Evolutionary conservation across 441 rosid species (phyloP), one percentile per base, ranked within the genome.

Genomic region (Mallotus japonicus): DNA sequence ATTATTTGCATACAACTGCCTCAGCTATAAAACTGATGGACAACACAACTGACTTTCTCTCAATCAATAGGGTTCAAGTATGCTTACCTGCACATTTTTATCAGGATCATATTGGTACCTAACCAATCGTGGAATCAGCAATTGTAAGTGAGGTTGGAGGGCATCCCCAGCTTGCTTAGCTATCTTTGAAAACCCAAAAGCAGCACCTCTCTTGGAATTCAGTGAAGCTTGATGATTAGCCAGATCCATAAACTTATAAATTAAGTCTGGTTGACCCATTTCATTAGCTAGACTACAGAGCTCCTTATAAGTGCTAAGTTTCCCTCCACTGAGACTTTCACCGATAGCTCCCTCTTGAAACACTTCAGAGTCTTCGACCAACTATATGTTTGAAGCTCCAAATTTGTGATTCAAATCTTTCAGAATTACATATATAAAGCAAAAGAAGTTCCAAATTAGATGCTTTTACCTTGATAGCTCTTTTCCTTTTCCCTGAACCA

Each of bases 151-250:
- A 54, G 99, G 99, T 82, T 83, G 88, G 77, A 95, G 95, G 69
- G 98, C 99, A 85, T 95, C 98, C 79, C 98, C 99, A 53, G 99
- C 99, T 88, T 91, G 98, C 83, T 93, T 95, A 74, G 99, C 97
- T 82, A 95, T 93, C 85, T 88, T 95, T 70, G 98, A 92, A 83
- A 93, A 92, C 74, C 98, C 98, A 87, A 91, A 95, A 81, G 99
- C 99, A 83, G 98, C 98, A 79, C 98, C 99, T 76, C 98, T 89
- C 77, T 90, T 95, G 16, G 97, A 90, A 84, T 93, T 87, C 72
- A 93, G 85, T 78, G 98, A 87, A 70, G 94, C 92, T 83, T 95
- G 98, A 77, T 93, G 89, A 83, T 95, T 95, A 74, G 99, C 99
- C 73, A 95, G 89, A 81, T 95, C 96, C 99, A 95, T 95, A 70